Conservation (phyloP, 495 filamentous ascomycete species). For the Talaromyces nanjingensis region DNA sequence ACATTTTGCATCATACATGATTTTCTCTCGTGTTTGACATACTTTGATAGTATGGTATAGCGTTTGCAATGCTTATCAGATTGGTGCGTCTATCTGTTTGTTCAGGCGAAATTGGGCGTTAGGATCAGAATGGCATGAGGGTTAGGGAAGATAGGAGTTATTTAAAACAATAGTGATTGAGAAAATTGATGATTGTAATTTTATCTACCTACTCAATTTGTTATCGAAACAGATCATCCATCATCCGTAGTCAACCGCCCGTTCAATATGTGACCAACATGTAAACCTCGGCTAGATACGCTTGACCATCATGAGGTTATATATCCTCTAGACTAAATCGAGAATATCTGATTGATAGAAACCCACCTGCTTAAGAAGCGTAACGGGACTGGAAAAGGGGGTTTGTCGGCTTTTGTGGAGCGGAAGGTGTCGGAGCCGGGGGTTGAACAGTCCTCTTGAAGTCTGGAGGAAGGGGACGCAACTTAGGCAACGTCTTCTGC, state of each 20-base stretch:
- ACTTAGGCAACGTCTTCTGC: constrained; percentile 3
- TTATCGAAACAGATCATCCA: not conserved
- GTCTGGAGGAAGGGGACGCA: not conserved
- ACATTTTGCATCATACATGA: not conserved
- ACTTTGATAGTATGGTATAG: not conserved
- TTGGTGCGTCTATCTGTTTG: not conserved
- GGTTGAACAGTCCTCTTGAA: not conserved
- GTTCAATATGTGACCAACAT: not conserved
- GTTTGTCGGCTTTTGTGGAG: not conserved
- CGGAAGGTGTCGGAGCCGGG: not conserved
- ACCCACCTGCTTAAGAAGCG: not conserved
- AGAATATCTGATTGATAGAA: too few relatives aligned
- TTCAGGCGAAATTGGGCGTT: not conserved
- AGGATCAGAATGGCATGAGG: not conserved
- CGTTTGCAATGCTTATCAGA: not conserved
- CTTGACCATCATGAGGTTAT: not conserved
- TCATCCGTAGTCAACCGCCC: not conserved
- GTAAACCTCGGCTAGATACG: not conserved
- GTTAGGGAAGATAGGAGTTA: not conserved
- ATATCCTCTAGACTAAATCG: too few relatives aligned
- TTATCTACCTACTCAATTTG: not conserved
- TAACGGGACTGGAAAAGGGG: not conserved
- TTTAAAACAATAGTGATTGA: not conserved
- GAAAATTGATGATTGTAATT: not conserved
- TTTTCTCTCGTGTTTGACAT: not conserved